These are phyloP conservation scores for Sclerotinia borealis DNA, from an alignment of 2,329 filamentous ascomycete species.

Conservation along the genomic window DNA sequence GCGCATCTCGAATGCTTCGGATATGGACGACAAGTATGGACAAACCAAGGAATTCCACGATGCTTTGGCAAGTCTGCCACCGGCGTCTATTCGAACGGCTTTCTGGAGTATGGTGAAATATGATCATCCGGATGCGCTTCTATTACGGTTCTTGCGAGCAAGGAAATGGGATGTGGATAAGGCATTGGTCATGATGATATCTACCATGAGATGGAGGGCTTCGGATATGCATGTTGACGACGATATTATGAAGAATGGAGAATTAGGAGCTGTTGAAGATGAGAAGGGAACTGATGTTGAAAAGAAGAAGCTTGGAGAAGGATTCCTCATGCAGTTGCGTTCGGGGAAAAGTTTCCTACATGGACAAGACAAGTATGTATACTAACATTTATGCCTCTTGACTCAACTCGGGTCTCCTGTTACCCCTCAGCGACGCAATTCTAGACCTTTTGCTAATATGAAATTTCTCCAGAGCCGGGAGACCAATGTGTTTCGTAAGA, in stretches of 20 bases:
- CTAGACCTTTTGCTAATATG: not conserved
- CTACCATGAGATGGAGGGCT: conserved; percentile 86
- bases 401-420: not conserved
- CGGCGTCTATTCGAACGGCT: conserved; percentile 71
- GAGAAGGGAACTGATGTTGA: conserved; percentile 50
- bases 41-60: conserved; percentile 82
- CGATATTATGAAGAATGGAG: conserved; percentile 75
- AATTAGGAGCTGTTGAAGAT: conserved; percentile 58
- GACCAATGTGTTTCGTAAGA: conserved; percentile 81
- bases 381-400: not conserved
- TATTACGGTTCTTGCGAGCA: conserved; percentile 79
- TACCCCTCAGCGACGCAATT: not conserved
- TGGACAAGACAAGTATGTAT: conserved; percentile 62
- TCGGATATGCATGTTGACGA: conserved; percentile 82
- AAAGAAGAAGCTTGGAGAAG: conserved; percentile 60
- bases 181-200: conserved; percentile 88
- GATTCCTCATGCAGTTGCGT: conserved; percentile 77
- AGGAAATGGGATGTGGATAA: conserved; percentile 94
- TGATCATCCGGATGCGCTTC: conserved; percentile 81
- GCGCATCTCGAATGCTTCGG: conserved; percentile 30
- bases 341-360: conserved; percentile 93
- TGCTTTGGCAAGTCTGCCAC: conserved; percentile 67
- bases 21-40: conserved; percentile 82
- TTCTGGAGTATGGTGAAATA: conserved; percentile 96
- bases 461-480: conserved; percentile 43